Base-by-base conservation (phyloP, 352 stramenopile genomes). In the Vaucheria bursata region DNA sequence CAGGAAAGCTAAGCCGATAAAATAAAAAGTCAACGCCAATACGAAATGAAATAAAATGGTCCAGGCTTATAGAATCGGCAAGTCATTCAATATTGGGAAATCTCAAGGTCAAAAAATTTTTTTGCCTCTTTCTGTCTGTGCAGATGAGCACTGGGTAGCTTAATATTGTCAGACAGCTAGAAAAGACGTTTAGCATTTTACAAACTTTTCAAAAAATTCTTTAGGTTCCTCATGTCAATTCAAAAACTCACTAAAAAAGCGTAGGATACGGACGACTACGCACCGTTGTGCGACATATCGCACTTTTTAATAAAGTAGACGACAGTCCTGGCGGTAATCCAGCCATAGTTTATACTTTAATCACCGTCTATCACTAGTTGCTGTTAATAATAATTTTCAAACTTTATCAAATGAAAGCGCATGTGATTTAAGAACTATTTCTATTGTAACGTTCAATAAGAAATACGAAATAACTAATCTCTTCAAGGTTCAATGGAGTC, bases 181-280 rank as follows among this genome's bases (percentile, higher is more conserved):
- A 59, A 25, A 18, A 59, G 45, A 18, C 12, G 25, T 18, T 25
- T 18, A 25, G 12, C 18, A 25, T 25, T 18, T 18, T 25, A 69
- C 5, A 18, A 69, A 29, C 59, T 8, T 34, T 29, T 5, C 8
- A 18, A 18, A 12, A 6, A 38, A 18, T 38, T 5, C 29, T 38
- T 5, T 34, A 6, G 5, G 59, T 38, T 38, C 29, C 8, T 6
- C 59, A 69, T 34, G 29, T 7, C 5, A 2, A 8, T 6, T 6
- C n/a, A 50, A 40, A 38, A 36, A 72, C 65, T 72, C 65, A 72
- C 65, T 8, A 72, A 35, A 72, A 72, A 12, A 72, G 12, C n/a
- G 65, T 72, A 1, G 65, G 65, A 72, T 36, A 40, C 40, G 65
- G 65, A 32, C 65, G 6, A 12, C 12, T 29, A 29, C 40, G 36